These are phyloP conservation scores for Kodamaea neixiangensis DNA, from an alignment of 805 yeast genomes.

Conservation along the genomic window DNA sequence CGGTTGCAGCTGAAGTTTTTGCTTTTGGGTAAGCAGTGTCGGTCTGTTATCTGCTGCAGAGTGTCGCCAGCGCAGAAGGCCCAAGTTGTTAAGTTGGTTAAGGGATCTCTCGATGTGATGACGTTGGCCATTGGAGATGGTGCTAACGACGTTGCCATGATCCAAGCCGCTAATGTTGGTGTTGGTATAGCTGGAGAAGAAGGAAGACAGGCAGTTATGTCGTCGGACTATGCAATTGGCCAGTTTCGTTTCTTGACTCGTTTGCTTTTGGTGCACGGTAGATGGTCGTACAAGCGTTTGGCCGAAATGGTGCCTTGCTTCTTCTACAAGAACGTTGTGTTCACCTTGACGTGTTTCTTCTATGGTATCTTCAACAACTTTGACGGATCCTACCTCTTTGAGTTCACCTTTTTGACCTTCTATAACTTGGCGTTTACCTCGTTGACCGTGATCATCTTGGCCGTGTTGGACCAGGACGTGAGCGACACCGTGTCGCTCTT, in stretches of 20 bases:
- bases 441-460: conserved; percentile 74
- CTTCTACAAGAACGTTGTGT: conserved; percentile 77
- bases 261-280: conserved; percentile 72
- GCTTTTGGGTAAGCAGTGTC: conserved; percentile 75
- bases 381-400: conserved; percentile 79
- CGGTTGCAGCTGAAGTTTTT: conserved; percentile 50
- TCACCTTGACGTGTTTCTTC: conserved; percentile 76
- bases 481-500: conserved; percentile 64
- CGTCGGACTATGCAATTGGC: conserved; percentile 83
- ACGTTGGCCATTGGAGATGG: conserved; percentile 89
- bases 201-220: conserved; percentile 88
- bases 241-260: conserved; percentile 74
- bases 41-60: conserved; percentile 81
- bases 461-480: conserved; percentile 81
- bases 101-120: conserved; percentile 73
- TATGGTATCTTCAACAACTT: conserved; percentile 72
- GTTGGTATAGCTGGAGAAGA: conserved; percentile 92
- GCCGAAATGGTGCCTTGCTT: conserved; percentile 84
- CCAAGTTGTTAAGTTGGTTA: conserved; percentile 78
- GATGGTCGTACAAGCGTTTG: conserved; percentile 83
- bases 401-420: conserved; percentile 77
- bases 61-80: conserved; percentile 90
- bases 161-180: conserved; percentile 85
- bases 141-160: conserved; percentile 88
- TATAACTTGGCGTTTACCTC: conserved; percentile 84